Evolutionary conservation across 495 filamentous ascomycete genomes (phyloP).

Genomic region (Viridothelium virens): DNA sequence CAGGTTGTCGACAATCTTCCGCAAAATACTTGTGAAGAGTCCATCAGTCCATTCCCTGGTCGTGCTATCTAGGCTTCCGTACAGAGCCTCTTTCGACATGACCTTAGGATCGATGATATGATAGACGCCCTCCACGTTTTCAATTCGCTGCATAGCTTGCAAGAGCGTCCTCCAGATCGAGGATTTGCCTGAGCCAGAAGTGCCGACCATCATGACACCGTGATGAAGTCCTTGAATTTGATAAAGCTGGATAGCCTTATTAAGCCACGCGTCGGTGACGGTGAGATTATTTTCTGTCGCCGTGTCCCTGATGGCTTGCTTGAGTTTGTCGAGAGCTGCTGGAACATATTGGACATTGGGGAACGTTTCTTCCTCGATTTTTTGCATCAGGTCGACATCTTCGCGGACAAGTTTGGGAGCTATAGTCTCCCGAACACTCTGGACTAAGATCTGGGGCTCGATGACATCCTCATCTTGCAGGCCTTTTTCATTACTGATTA

Average conservation of each 20-base stretch:
- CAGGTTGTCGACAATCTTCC: conserved; percentile 98
- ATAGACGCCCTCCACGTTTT: conserved; percentile 85
- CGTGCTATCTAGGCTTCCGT: conserved; percentile 90
- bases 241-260: conserved; percentile 89
- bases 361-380: conserved; percentile 79
- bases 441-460: conserved; percentile 97
- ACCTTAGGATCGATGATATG: conserved; percentile 99
- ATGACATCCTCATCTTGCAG: conserved; percentile 64
- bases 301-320: conserved; percentile 71
- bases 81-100: conserved; percentile 97
- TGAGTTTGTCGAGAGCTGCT: conserved; percentile 69
- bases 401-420: conserved; percentile 88
- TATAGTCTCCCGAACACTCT: conserved; percentile 97
- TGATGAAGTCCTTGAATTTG: conserved; percentile 98
- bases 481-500: conserved; percentile 43
- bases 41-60: conserved; percentile 98
- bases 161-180: conserved; percentile 91
- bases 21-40: conserved; percentile 92
- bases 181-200: conserved; percentile 91
- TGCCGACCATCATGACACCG: conserved; percentile 99
- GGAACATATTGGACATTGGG: conserved; percentile 88
- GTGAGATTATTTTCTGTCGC: conserved; percentile 76
- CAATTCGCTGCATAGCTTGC: conserved; percentile 81
- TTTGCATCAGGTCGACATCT: conserved; percentile 81
- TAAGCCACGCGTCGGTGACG: conserved; percentile 90